Conservation (phyloP, 2,329 filamentous ascomycete genomes). For the Phyllosticta citrichinensis region DNA sequence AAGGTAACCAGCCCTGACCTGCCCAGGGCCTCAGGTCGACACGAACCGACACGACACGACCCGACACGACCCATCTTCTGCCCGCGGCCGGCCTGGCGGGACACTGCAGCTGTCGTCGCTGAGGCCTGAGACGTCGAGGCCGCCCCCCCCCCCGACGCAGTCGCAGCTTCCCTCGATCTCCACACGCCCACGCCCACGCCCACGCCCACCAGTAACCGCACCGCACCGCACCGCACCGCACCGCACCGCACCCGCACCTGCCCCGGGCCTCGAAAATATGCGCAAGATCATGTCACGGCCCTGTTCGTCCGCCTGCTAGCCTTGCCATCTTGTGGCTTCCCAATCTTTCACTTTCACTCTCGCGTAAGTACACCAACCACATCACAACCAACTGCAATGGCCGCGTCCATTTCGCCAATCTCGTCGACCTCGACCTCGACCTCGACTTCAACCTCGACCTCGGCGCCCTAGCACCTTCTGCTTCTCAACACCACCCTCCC, state of each 20-base stretch:
- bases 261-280: background rate
- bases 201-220: background rate
- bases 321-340: too few relatives aligned
- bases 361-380: background rate
- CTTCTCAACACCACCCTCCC: slow-evolving; percentile 3
- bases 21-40: background rate
- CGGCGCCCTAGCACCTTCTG: background rate
- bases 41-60: background rate
- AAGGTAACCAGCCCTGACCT: background rate
- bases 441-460: too few relatives aligned
- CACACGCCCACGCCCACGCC: background rate
- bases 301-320: background rate
- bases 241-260: background rate
- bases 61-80: background rate
- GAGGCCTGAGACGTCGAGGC: background rate
- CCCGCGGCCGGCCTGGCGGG: background rate
- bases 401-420: too few relatives aligned
- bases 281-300: background rate
- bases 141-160: slow-evolving; percentile 1
- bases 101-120: background rate
- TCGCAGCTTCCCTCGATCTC: background rate
- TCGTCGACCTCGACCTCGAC: too few relatives aligned
- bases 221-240: background rate
- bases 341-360: background rate
- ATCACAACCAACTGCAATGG: background rate